Percentiles rank a stretch among this genome's conserved stretches.
Evolutionary conservation across 2,329 filamentous ascomycete species (phyloP).

Genomic region (Bipolaris victoriae): DNA sequence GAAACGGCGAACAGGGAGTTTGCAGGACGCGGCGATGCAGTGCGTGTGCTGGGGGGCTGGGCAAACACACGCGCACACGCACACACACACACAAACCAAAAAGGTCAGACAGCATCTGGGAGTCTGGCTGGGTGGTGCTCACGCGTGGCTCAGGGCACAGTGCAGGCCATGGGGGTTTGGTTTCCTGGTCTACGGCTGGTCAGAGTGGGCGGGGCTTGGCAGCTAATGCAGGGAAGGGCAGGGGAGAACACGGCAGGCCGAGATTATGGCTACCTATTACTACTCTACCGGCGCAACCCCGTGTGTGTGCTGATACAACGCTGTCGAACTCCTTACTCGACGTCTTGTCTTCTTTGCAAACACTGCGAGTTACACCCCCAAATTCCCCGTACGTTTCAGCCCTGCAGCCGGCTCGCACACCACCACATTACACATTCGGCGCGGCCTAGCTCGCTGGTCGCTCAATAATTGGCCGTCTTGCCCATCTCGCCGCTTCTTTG

Average conservation of each 20-base stretch:
- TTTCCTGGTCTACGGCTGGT: constrained; percentile 28
- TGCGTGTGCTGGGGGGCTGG: too few species aligned
- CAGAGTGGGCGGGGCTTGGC: constrained; percentile 21
- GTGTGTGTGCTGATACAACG: constrained; percentile 9
- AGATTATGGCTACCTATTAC: constrained; percentile 26
- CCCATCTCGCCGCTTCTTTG: constrained; percentile 15
- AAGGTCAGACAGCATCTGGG: background rate
- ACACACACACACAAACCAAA: background rate
- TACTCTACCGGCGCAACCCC: constrained; percentile 23
- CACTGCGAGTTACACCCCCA: constrained; percentile 12
- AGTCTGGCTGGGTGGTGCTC: background rate
- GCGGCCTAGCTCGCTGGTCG: constrained; percentile 14
- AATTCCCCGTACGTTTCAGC: background rate
- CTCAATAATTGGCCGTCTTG: constrained; percentile 19
- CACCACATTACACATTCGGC: constrained; percentile 8
- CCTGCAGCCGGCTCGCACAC: constrained; percentile 3
- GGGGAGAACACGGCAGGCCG: constrained; percentile 8
- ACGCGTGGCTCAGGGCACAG: background rate
- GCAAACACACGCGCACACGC: too few species aligned
- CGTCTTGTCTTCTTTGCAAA: constrained; percentile 14
- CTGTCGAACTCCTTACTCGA: constrained; percentile 9
- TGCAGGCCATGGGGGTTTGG: constrained; percentile 13
- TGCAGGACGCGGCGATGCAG: too few species aligned
- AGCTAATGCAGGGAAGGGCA: constrained; percentile 24
- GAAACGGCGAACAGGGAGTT: background rate